Evolutionary conservation across 1,139 yeast species (phyloP).

Genomic region (Hemisphaericaspora lyxosophila): DNA sequence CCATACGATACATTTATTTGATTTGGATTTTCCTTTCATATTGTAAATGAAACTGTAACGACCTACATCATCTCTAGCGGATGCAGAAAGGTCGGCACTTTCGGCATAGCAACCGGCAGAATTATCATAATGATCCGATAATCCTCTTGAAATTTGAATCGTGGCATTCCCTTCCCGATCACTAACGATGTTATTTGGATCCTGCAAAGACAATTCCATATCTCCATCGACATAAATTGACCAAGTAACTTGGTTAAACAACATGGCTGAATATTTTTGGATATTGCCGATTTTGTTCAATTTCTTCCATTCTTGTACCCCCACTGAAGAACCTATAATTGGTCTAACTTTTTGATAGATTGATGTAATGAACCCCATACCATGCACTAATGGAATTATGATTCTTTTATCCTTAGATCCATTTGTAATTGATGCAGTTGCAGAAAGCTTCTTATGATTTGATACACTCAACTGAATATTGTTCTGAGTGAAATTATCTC

Average conservation of each 20-base stretch:
- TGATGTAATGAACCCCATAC: constrained; percentile 73
- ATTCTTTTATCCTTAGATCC: constrained; percentile 19
- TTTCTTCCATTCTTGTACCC: constrained; percentile 42
- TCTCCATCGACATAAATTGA: constrained; percentile 39
- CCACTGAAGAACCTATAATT: constrained; percentile 60
- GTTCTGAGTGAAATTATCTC: constrained; percentile 24
- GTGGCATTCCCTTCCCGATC: constrained; percentile 26
- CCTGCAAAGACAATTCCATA: constrained; percentile 41
- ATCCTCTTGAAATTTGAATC: constrained; percentile 50
- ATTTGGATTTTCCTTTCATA: constrained; percentile 28
- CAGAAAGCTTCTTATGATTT: constrained; percentile 37
- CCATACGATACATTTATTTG: constrained; percentile 41
- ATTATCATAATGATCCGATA: constrained; percentile 46
- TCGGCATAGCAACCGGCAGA: constrained; percentile 45
- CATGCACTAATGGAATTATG: constrained; percentile 43
- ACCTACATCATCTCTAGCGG: constrained; percentile 25
- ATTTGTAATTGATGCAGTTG: constrained; percentile 24
- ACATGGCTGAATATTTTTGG: constrained; percentile 31
- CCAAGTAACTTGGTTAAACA: constrained; percentile 46
- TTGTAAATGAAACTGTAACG: constrained; percentile 31
- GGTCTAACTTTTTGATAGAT: constrained; percentile 58
- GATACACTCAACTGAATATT: constrained; percentile 24
- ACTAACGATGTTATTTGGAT: constrained; percentile 55
- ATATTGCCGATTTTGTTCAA: constrained; percentile 13
- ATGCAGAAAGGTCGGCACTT: constrained; percentile 26